These are phyloP conservation scores for Aspergillus unguis DNA, from an alignment of 2,329 filamentous ascomycete species.

Conservation along the genomic window DNA sequence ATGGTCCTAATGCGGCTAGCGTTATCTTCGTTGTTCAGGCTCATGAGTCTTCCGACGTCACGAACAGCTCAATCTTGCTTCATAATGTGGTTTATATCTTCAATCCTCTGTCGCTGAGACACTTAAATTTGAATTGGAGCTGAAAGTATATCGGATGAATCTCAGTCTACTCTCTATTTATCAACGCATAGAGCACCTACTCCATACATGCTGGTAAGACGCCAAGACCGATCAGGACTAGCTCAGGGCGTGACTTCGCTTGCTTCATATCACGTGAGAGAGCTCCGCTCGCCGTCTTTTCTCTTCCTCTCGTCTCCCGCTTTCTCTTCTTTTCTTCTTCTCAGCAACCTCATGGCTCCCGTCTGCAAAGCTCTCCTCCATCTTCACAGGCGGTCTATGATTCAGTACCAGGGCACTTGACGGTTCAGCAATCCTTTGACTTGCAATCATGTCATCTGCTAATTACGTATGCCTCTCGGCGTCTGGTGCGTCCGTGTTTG, in stretches of 20 bases:
- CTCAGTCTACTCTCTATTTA: too few species aligned
- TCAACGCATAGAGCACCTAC: too few species aligned
- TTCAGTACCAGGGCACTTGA: slow-evolving; percentile 20
- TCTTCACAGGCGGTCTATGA: slow-evolving; percentile 31
- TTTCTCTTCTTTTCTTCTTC: slow-evolving; percentile 19
- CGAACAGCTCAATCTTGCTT: background rate
- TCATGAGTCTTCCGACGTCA: background rate
- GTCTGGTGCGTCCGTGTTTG: slow-evolving; percentile 30
- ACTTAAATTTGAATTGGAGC: too few species aligned
- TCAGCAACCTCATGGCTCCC: slow-evolving; percentile 32
- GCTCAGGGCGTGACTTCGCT: slow-evolving; percentile 30
- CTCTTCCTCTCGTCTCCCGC: slow-evolving; percentile 21
- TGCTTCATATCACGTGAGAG: slow-evolving; percentile 22
- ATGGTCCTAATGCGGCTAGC: slow-evolving; percentile 2
- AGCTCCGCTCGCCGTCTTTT: slow-evolving; percentile 7
- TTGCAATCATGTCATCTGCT: slow-evolving; percentile 37
- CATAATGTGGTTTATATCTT: too few species aligned
- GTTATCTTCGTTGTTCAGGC: background rate
- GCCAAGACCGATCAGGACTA: slow-evolving; percentile 26
- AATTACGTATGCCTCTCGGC: slow-evolving; percentile 42
- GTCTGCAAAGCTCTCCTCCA: slow-evolving; percentile 30
- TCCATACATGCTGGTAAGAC: background rate
- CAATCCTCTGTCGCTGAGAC: too few species aligned
- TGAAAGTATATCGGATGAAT: too few species aligned
- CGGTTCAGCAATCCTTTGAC: slow-evolving; percentile 10